Percentiles rank a stretch among this genome's conserved stretches.
These are phyloP conservation scores for Colletotrichum theobromicola DNA, from an alignment of 2,329 filamentous ascomycete genomes.

Conservation along the genomic window DNA sequence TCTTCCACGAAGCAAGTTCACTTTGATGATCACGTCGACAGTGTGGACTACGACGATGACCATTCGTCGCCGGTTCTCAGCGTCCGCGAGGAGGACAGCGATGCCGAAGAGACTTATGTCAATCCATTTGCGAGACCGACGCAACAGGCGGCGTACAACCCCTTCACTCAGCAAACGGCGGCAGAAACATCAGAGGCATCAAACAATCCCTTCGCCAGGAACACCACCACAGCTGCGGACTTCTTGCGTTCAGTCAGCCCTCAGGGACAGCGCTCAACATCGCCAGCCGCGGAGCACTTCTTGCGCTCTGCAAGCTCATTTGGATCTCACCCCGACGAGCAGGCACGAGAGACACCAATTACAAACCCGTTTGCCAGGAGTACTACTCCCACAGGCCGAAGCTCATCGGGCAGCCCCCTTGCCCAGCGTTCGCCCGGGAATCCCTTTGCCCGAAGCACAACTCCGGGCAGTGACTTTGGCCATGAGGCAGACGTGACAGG, in stretches of 20 bases:
- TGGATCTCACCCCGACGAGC: background rate
- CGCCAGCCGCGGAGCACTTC: background rate
- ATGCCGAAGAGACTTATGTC: background rate
- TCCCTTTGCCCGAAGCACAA: background rate
- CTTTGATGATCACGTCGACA: background rate
- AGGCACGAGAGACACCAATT: background rate
- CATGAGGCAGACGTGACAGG: background rate
- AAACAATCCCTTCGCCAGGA: background rate
- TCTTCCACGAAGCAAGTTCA: background rate
- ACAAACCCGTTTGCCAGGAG: slow-evolving; percentile 14
- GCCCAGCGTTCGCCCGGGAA: background rate
- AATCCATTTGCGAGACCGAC: slow-evolving; percentile 1
- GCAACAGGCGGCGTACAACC: background rate
- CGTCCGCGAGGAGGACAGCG: background rate
- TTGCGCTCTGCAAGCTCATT: background rate
- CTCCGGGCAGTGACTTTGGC: background rate
- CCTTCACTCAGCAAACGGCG: background rate
- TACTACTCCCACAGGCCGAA: background rate
- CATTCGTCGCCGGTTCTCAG: slow-evolving; percentile 7
- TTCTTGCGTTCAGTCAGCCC: slow-evolving; percentile 6
- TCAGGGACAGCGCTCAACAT: background rate
- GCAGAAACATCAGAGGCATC: background rate
- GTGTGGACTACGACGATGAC: background rate
- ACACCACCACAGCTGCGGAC: background rate
- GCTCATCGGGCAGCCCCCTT: background rate